Conservation (phyloP, 1,139 yeast species). For the Geotrichum australiense region DNA sequence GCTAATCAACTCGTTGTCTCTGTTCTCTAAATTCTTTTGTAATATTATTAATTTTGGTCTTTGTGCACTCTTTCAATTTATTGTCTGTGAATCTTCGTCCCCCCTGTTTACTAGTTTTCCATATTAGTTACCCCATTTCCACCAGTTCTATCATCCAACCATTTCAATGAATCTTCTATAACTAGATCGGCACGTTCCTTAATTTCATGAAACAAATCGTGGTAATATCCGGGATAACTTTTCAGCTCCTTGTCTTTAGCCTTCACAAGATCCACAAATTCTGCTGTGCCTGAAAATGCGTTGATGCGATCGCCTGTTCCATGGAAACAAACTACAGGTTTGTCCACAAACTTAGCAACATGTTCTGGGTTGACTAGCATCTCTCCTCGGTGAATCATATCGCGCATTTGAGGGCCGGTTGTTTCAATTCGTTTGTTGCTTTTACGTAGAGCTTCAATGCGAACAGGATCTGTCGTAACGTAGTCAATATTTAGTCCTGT, state of each 20-base stretch:
- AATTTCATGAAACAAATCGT: slow-evolving; percentile 38
- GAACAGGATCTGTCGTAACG: slow-evolving; percentile 45
- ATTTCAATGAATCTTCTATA: slow-evolving; percentile 36
- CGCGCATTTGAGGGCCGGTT: slow-evolving; percentile 49
- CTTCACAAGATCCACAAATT: slow-evolving; percentile 40
- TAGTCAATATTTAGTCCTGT: slow-evolving; percentile 50
- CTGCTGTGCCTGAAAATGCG: slow-evolving; percentile 46
- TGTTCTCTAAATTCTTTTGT: too few relatives aligned
- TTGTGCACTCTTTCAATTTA: too few relatives aligned
- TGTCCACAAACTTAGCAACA: slow-evolving; percentile 40
- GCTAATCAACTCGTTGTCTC: too few relatives aligned
- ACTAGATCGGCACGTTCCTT: slow-evolving; percentile 37
- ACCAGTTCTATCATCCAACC: slow-evolving; percentile 34
- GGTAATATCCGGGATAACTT: slow-evolving; percentile 34
- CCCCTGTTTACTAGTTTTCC: too few relatives aligned
- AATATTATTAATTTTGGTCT: too few relatives aligned
- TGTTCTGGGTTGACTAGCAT: slow-evolving; percentile 41
- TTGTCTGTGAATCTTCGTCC: too few relatives aligned
- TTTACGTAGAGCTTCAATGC: slow-evolving; percentile 22
- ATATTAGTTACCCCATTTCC: too few relatives aligned
- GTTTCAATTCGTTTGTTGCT: slow-evolving; percentile 38
- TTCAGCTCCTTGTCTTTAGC: slow-evolving; percentile 34
- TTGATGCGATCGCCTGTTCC: slow-evolving; percentile 51
- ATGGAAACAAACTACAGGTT: slow-evolving; percentile 48
- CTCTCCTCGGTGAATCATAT: slow-evolving; percentile 60